A percentile compares a stretch with the other conserved stretches of the same genome.
phyloP scores from a whole-genome alignment of 345 rosid genomes.

The Eucalyptus erythrocorys region DNA sequence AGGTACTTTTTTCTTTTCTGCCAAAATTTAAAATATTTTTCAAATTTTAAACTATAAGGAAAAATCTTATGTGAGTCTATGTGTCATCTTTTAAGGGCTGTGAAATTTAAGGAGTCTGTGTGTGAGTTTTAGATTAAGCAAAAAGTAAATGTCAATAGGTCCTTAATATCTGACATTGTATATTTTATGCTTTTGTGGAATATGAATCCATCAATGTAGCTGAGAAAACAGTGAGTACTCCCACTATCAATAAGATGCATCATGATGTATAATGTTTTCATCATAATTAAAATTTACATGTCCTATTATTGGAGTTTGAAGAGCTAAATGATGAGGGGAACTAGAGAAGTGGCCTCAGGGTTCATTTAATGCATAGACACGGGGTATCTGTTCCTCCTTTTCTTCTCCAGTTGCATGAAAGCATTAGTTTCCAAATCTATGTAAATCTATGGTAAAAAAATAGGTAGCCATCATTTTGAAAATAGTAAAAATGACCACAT shows the following conservation, averaged over 20 bases:
- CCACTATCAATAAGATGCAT: background rate
- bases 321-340: conserved; percentile 77
- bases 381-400: conserved; percentile 22
- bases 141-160: background rate
- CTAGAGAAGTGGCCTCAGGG: conserved; percentile 95
- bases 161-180: background rate
- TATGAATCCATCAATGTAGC: conserved; percentile 84
- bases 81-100: background rate
- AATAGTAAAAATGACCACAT: background rate
- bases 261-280: background rate
- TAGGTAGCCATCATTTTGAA: background rate
- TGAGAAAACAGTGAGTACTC: conserved; percentile 82
- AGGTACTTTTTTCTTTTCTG: background rate
- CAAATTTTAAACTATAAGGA: background rate
- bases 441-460: background rate
- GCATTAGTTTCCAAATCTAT: background rate
- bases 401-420: background rate
- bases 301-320: conserved; percentile 36
- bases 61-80: background rate
- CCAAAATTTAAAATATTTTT: background rate
- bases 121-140: background rate
- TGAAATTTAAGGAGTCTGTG: background rate
- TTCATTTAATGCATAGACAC: conserved; percentile 66
- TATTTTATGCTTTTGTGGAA: conserved; percentile 71
- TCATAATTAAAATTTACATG: background rate